Evolutionary conservation across 2,329 filamentous ascomycete genomes (phyloP), one percentile per base, ranked within the genome.

Genomic region (Colletotrichum melonis): DNA sequence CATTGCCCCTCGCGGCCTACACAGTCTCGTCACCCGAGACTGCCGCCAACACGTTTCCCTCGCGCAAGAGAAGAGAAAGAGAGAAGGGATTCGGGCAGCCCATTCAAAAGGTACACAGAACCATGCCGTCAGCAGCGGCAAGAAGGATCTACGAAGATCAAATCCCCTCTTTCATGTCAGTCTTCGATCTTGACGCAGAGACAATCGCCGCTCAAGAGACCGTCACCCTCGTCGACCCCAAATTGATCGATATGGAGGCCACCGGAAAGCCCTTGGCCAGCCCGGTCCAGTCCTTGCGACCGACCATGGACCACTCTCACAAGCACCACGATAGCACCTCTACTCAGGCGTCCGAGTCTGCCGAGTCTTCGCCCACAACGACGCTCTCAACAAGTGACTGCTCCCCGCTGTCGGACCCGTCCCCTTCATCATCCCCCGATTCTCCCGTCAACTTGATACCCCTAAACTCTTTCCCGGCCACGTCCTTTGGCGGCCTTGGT

Each of bases 351-450:
- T 94, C 93, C 19, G 94, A 94, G 76, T 98, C 97, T 1, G 94
- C 94, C 55, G 95, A 98, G 79, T 98, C 96, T 26, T 98, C 96
- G 9, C 97, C 97, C 1, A 98, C 96, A 8, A 98, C 95, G 4
- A 98, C 96, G 2, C 90, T 97, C 63, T 98, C 95, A 6, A 98
- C 95, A 24, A 94, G 96, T 75, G 96, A 98, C 84, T 97, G 95
- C 5, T 96, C 95, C 9, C 94, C 95, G 35, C 88, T 97, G 62
- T 95, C 95, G 35, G 96, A 98, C 78, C 93, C 94, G 8, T 98
- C 96, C 5, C 95, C 97, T 3, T 96, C 93, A 65, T 95, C 95
- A 26, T 98, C 96, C 1, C 96, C 96, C 9, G 95, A 98, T 82
- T 98, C 97, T 3, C 94, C 95, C 1, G 86, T 93, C 67, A 93